Base-by-base conservation (phyloP, 2,329 filamentous ascomycete species). In the Cladophialophora psammophila region DNA sequence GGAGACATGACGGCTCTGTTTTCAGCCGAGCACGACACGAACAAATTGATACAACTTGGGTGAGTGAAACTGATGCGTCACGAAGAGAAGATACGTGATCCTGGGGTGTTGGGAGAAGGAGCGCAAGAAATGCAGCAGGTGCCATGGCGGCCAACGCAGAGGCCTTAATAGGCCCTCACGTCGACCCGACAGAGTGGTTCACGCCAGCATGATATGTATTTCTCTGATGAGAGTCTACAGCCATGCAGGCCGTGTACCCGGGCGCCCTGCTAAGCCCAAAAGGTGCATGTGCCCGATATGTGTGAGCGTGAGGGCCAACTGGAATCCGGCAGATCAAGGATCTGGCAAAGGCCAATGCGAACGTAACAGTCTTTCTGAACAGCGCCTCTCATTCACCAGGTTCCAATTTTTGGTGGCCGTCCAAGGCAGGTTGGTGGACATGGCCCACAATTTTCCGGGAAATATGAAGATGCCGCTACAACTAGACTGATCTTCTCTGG, bases 181-280 rank as follows among this genome's bases (percentile, higher is more conserved):
- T 45, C 26, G 63, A 42, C 63, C 63, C 63, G 63, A 65, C 56
- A 61, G 36, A 34, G 13, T 60, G 63, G 63, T 65, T 54, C 48
- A 56, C 36, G 20, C 40, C 35, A 42, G 57, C 15, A 20, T 31
- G 57, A 48, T 50, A 31, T 50, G 15, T 50, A 31, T 50, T 31
- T 50, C 45, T 50, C 9, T 31, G 20, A 20, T 31, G 26, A 12
- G 12, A 50, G 20, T 31, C 45, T 31, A 50, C 45, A 50, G 45
- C 45, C 26, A 50, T 31, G 18, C 45, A 50, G 20, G 18, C 12
- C 20, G 45, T 2, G 8, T 5, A 20, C 18, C 18, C 18, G 12
- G 26, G 18, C 45, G 45, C 45, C 45, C 18, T 18, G 26, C 45
- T 50, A 50, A 31, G 45, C 45, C 45, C 10, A 50, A 31, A 31